Percentiles rank a stretch among this genome's conserved stretches.
Evolutionary conservation across 75 land plant genomes (phyloP).

Genomic region (Sequoiadendron giganteum): DNA sequence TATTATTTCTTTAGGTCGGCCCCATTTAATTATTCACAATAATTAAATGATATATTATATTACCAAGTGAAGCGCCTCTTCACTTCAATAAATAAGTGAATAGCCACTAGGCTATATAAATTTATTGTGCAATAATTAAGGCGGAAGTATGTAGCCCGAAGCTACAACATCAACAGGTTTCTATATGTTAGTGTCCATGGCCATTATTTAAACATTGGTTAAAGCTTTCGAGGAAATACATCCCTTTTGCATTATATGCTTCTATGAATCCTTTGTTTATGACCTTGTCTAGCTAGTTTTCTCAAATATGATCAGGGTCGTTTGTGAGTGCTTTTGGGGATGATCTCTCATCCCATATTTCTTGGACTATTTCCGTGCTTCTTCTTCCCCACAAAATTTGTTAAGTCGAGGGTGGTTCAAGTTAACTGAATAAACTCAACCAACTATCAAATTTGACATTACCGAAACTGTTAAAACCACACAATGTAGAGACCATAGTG

Average conservation of each 20-base stretch:
- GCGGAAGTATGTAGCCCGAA: no score
- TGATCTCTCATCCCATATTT: not conserved
- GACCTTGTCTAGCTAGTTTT: not conserved
- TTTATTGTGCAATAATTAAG: no score
- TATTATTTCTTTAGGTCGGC: no score
- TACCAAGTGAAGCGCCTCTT: no score
- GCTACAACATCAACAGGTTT: slow-evolving; percentile 37
- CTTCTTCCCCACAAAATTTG: not conserved
- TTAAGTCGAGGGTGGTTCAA: not conserved
- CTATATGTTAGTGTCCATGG: not conserved
- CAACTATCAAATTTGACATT: not conserved
- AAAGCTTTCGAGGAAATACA: not conserved
- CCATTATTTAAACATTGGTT: not conserved
- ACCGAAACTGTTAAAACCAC: not conserved
- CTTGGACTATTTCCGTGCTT: not conserved
- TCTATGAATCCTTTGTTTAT: not conserved
- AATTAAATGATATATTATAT: no score
- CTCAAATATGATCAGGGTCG: not conserved
- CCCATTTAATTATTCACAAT: no score
- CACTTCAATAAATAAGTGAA: no score
- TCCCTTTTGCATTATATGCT: not conserved
- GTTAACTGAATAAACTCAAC: no score
- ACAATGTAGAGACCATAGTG: not conserved
- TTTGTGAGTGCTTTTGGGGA: not conserved
- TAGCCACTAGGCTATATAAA: no score